These are phyloP conservation scores for Lipomyces lipofer DNA, from an alignment of 805 yeast species.

Conservation along the genomic window DNA sequence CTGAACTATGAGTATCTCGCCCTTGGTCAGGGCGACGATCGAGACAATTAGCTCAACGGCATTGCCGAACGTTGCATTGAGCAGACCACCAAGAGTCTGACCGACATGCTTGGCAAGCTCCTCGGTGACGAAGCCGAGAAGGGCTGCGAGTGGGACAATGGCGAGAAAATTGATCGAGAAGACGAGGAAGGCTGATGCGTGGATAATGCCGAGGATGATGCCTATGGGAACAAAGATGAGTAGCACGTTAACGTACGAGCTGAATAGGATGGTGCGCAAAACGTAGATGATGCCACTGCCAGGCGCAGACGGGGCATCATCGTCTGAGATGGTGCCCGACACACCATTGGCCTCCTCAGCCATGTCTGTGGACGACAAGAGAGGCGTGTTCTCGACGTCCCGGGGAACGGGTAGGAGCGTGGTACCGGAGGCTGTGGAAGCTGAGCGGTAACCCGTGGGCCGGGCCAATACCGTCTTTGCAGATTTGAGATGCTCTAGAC, in stretches of 20 bases:
- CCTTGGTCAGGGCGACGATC: slow-evolving; percentile 78
- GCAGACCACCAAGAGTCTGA: slow-evolving; percentile 86
- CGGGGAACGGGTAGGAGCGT: not conserved
- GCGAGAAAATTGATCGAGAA: slow-evolving; percentile 83
- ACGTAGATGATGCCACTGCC: not conserved
- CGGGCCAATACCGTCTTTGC: slow-evolving; percentile 19
- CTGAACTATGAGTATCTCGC: slow-evolving; percentile 91
- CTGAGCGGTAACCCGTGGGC: slow-evolving; percentile 17
- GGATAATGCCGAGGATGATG: slow-evolving; percentile 62
- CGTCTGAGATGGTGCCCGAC: not conserved
- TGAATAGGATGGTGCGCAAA: slow-evolving; percentile 13
- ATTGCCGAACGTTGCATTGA: slow-evolving; percentile 96
- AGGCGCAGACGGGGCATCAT: not conserved
- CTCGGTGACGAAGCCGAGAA: slow-evolving; percentile 90
- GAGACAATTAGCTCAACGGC: slow-evolving; percentile 97
- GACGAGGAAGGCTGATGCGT: slow-evolving; percentile 54
- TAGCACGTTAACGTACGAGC: slow-evolving; percentile 67
- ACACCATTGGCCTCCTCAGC: not conserved
- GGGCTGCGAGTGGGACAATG: slow-evolving; percentile 87
- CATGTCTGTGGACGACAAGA: not conserved
- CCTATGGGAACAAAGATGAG: slow-evolving; percentile 90
- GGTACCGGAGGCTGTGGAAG: slow-evolving; percentile 6
- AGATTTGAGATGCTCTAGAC: slow-evolving; percentile 9
- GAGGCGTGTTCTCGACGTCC: slow-evolving; percentile 5
- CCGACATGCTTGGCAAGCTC: slow-evolving; percentile 86